Evolutionary conservation across 495 filamentous ascomycete species (phyloP), one percentile per base, ranked within the genome.

Genomic region (Penicillium parvum): DNA sequence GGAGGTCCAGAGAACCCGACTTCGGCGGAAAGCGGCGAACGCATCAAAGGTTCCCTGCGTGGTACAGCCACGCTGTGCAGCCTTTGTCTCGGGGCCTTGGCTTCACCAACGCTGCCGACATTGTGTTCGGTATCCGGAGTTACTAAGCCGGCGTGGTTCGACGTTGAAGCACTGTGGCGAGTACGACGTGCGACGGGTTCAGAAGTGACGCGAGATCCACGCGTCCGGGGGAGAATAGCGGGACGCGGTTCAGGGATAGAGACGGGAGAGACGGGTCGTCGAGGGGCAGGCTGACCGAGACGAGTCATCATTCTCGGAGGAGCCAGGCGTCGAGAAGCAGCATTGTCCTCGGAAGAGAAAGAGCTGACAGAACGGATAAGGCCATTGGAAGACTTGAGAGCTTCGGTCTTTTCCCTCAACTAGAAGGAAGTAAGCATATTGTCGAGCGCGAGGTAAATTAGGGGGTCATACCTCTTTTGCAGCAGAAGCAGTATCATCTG

Each of bases 191-290:
- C 36, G 1, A 60, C 50, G 18, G 66, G 58, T 26, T 71, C 68
- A 3, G 64, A 69, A 18, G 65, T 57, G 14, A 62, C 46, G 32
- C 65, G 57, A 17, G 44, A 37, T 33, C 59, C 47, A 35, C 61
- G 64, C 7, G 61, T 50, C 8, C 53, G 66, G 5, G 52, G 53
- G n/a, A 52, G 43, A 7, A 55, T 51, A 35, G 40, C 34, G 16
- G 78, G 75, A 20, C 72, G 78, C 32, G 77, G 64, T 55, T 86
- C 82, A 10, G 72, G 65, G 25, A 81, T 74, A 3, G 81, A 79
- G 8, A 76, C 69, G 16, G 81, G 80, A 11, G 79, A 79, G 17
- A 74, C 71, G 16, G 75, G 68, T 34, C 79, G 76, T 37, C 68
- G 68, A 34, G 57, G 50, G 20, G 52, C 58, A 10, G 63, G 54